Base-by-base conservation (phyloP, 169 alveolate genomes). In the Cryptosporidium felis region DNA sequence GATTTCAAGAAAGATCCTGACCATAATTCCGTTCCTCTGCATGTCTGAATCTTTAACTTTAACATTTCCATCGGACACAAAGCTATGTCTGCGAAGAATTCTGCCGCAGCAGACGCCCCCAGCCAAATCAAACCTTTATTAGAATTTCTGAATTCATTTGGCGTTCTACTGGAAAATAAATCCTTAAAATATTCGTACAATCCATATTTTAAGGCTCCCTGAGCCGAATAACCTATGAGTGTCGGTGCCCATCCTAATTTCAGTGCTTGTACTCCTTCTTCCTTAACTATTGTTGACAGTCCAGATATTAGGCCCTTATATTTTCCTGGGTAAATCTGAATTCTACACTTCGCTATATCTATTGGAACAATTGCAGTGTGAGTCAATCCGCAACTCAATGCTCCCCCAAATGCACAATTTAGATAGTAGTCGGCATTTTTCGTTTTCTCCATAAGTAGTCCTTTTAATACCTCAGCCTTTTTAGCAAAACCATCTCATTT, bases 201-300 rank as follows among this genome's bases (percentile, higher is more conserved):
- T 30, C 99, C 99, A 90, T 96, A 97, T 91, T 98, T 98, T 82
- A 97, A 97, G 88, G 96, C 93, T 28, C 99, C 99, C 93, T 97
- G 98, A 67, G 94, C 82, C 14, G 98, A 95, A 91, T 98, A 98
- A 18, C 99, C 99, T 16, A 96, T 58, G 34, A 95, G 90, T 28
- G 99, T 97, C n/a, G 99, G 99, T 18, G 92, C 92, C 98, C 99
- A 95, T 21, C 99, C 99, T 28, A 96, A 92, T 44, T 95, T 91
- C 67, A 97, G 90, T 60, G 98, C 98, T 36, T 90, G 88, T 21
- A 92, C 56, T 12, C 99, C 99, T 66, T 96, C 99, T 80, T 95
- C 95, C 30, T 66, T 82, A 47, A 90, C 85, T 34, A 96, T 92
- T 41, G 82, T 85, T 14, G 89, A 41, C 47, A 93, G 44, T n/a